Evolutionary conservation across 768 basidiomycete genomes (phyloP), one percentile per base, ranked within the genome.

Genomic region (Lentinula boryana): DNA sequence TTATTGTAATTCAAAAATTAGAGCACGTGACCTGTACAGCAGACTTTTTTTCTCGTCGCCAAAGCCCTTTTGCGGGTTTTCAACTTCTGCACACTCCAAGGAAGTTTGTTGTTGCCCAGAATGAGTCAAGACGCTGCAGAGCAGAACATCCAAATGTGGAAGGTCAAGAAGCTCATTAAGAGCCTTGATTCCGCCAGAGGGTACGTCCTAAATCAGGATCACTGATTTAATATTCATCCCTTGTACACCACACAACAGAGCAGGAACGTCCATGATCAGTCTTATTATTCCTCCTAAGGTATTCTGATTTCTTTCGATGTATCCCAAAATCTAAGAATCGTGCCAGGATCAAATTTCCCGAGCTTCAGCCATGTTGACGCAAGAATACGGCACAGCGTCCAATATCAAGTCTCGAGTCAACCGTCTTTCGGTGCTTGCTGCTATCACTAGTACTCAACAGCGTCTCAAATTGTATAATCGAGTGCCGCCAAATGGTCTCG

Each of bases 331-430:
- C 41, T 32, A 48, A 55, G n/a, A 49, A 48, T 15, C 43, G 62
- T 27, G 50, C 0, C 55, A 91, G 88, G 88, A 91, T 76, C 96
- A 98, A 84, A 92, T 99, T 72, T 95, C 95, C 40, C 88, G 94
- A 63, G 88, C 90, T 65, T 89, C 88, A 51, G 89, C 87, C 61
- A 97, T 99, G 96, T 85, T 99, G 72, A 98, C 96, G 58, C 95
- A 96, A 72, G 97, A 97, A 75, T 96, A 94, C 68, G 95, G 95
- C 58, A 98, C 95, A 6, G 97, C 97, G n/a, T 97, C 95, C 63
- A 98, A 99, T 80, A 98, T 99, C 82, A 99, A 99, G 74, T 97
- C 95, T 64, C 93, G 97, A 62, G 95, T 95, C 72, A 98, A 96
- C 80, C 87, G 97, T 68, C 86, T 97, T 18, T 99, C 97, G 44